Base-by-base conservation (phyloP, 2,329 filamentous ascomycete species). In the Chrysoporthe cubensis region DNA sequence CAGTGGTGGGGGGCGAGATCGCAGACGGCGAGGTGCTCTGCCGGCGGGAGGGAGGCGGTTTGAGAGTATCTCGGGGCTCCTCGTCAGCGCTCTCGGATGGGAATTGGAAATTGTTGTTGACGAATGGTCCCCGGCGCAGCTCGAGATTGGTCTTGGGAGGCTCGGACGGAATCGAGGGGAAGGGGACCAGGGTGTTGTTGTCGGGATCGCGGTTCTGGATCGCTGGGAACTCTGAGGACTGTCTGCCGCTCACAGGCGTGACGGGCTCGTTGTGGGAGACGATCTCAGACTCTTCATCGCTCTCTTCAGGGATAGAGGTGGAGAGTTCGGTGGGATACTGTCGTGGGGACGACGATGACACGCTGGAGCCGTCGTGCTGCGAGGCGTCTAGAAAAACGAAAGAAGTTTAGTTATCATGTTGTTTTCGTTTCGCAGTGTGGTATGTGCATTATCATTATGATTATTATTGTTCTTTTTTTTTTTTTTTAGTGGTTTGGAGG, bases 201-300 rank as follows among this genome's bases (percentile, higher is more conserved):
- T 71, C 60, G 62, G 70, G 69, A 64, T 83, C 80, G 71, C 80
- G 79, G 63, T 76, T 77, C 65, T 81, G 79, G 69, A 81, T 75
- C 46, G 79, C 76, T 60, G 80, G 80, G 70, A 88, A 87, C 71
- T 87, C 85, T 67, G 84, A 83, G 59, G 86, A 87, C 73, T 85
- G 83, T 70, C 84, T 82, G 72, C 80, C 81, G 73, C 87, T 89
- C 69, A 87, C 83, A 60, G 88, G 88, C 32, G 88, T 90, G 67
- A 87, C 80, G 57, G 88, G 88, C 71, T 90, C 88, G 78, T 85
- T 84, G 66, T 82, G 80, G 34, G 83, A 84, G 73, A 89, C 87
- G 76, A 84, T 88, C 70, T 85, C 83, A 9, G 86, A 88, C 16
- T 70, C 68, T 75, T 89, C 87, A 77, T 86, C 86, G 75, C 83